These are phyloP conservation scores for Phialophora tarda DNA, from an alignment of 2,329 filamentous ascomycete species.

Conservation along the genomic window DNA sequence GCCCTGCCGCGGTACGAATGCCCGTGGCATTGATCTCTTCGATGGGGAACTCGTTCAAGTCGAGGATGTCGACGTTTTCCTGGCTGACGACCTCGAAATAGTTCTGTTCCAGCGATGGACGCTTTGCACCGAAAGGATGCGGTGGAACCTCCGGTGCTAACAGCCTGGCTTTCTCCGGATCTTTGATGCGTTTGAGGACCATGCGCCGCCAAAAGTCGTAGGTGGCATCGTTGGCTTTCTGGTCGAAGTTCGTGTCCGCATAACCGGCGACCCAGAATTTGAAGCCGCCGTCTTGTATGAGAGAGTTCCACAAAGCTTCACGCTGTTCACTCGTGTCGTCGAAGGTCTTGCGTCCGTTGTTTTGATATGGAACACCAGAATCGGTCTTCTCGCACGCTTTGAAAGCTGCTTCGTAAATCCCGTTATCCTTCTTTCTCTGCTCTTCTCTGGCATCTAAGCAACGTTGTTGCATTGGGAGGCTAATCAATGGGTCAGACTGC, in stretches of 20 bases:
- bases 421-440: conserved; percentile 41
- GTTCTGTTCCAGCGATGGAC: conserved; percentile 54
- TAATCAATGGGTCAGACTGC: conserved; percentile 39
- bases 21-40: conserved; percentile 21
- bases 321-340: conserved; percentile 59
- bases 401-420: conserved; percentile 21
- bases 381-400: conserved; percentile 54
- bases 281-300: conserved; percentile 61
- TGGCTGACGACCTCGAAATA: conserved; percentile 59
- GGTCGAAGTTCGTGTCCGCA: conserved; percentile 55
- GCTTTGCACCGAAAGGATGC: conserved; percentile 62
- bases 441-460: conserved; percentile 45
- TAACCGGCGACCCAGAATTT: conserved; percentile 57
- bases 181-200: conserved; percentile 56
- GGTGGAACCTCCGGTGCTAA: conserved; percentile 60
- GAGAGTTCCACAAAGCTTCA: conserved; percentile 54
- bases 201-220: conserved; percentile 64
- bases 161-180: conserved; percentile 57
- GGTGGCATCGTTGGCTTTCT: conserved; percentile 57
- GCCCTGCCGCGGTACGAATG: conserved; percentile 42
- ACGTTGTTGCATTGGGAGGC: conserved; percentile 64
- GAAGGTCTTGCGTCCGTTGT: conserved; percentile 59
- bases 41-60: conserved; percentile 48
- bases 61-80: conserved; percentile 55
- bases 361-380: conserved; percentile 65